Evolutionary conservation across 2,329 filamentous ascomycete genomes (phyloP).

Genomic region (Pseudopithomyces maydicus): DNA sequence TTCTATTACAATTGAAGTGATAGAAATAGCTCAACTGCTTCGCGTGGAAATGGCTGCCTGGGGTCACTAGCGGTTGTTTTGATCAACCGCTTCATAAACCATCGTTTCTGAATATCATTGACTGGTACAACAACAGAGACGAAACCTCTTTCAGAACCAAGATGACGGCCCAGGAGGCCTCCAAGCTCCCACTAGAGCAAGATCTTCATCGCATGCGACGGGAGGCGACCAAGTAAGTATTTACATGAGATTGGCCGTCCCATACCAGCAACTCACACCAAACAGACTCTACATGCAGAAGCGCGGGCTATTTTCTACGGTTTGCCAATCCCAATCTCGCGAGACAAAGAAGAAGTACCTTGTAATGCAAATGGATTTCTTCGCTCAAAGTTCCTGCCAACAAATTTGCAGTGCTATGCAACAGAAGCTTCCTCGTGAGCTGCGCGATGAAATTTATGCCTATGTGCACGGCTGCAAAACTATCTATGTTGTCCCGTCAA

Average conservation of each 20-base stretch:
- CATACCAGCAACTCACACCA: background rate
- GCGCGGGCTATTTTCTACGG: background rate
- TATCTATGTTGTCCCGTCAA: background rate
- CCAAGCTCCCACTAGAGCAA: background rate
- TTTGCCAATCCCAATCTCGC: background rate
- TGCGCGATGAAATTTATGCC: background rate
- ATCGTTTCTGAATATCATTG: too few relatives aligned
- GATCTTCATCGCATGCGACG: background rate
- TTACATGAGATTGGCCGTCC: background rate
- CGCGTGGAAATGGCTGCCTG: too few relatives aligned
- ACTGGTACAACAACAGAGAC: too few relatives aligned
- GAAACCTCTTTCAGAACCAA: too few relatives aligned
- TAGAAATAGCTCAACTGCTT: too few relatives aligned
- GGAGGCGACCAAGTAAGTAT: background rate
- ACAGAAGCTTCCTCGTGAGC: background rate
- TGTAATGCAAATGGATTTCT: background rate
- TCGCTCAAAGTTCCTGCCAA: background rate
- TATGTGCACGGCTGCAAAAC: background rate
- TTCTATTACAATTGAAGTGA: too few relatives aligned
- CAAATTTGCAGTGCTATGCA: background rate
- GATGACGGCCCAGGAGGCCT: background rate
- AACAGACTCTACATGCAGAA: background rate
- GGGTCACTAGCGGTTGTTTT: too few relatives aligned
- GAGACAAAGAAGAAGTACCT: background rate
- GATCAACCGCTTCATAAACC: too few relatives aligned